Percentiles rank a stretch among this genome's conserved stretches.
These are phyloP conservation scores for Adansonia grandidieri DNA, from an alignment of 441 rosid species.

Conservation along the genomic window DNA sequence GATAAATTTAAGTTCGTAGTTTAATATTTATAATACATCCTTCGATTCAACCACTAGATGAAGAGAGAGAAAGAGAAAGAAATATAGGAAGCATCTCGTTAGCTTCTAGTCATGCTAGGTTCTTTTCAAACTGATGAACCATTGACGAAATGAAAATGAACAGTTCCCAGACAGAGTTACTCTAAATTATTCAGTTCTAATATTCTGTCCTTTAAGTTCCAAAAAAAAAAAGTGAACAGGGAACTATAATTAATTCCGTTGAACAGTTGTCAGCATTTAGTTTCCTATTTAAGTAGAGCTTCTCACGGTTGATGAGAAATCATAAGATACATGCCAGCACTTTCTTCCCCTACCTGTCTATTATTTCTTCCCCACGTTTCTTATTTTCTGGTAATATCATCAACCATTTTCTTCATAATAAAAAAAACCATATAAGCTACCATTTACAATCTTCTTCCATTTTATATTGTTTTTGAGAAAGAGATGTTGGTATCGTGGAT, in stretches of 20 bases:
- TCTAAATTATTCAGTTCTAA: conserved; percentile 30
- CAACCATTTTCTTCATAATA: conserved; percentile 23
- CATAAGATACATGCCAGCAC: conserved; percentile 50
- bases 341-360: conserved; percentile 47
- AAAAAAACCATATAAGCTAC: no score
- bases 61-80: conserved; percentile 21
- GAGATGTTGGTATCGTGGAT: conserved; percentile 57
- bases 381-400: conserved; percentile 34
- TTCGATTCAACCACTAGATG: conserved; percentile 18
- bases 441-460: background rate
- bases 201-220: conserved; percentile 28
- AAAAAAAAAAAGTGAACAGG: conserved; percentile 15
- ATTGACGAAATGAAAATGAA: conserved; percentile 37
- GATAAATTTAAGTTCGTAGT: background rate
- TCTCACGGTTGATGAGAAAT: conserved; percentile 46
- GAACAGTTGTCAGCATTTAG: conserved; percentile 36
- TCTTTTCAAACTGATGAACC: conserved; percentile 12
- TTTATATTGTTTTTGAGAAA: conserved; percentile 24
- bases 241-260: conserved; percentile 28
- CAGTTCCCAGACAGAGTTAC: conserved; percentile 35
- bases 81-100: conserved; percentile 43
- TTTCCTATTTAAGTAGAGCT: conserved; percentile 62
- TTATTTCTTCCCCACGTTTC: conserved; percentile 42
- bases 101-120: conserved; percentile 37
- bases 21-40: background rate